phyloP scores from a whole-genome alignment of 805 yeast genomes.

The Lipomyces sp. region DNA sequence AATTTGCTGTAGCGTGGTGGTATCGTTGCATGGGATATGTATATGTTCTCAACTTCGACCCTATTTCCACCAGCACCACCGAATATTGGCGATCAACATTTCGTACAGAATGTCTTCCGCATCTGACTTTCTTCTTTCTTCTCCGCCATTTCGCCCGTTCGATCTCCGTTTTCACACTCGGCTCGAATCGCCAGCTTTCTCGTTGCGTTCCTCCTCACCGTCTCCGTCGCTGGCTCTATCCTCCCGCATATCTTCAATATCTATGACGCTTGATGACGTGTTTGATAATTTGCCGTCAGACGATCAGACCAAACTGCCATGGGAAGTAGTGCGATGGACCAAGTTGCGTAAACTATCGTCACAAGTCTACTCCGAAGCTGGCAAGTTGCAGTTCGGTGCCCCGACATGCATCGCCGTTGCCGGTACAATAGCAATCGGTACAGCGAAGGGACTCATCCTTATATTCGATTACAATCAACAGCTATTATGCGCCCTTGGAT shows the following conservation, averaged over 20 bases:
- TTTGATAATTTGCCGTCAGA: conserved; percentile 21
- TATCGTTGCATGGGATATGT: too few species aligned
- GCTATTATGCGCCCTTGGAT: conserved; percentile 46
- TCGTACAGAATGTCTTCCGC: conserved; percentile 5
- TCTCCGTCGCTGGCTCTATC: conserved; percentile 23
- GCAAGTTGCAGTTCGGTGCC: conserved; percentile 47
- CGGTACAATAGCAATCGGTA: conserved; percentile 60
- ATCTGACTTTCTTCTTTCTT: conserved; percentile 3
- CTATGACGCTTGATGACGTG: conserved; percentile 22
- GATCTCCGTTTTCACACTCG: conserved; percentile 20
- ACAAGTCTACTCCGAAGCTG: conserved; percentile 38
- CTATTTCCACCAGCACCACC: too few species aligned
- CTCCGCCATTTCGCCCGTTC: conserved; percentile 13
- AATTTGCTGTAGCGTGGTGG: too few species aligned
- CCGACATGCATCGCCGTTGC: conserved; percentile 48
- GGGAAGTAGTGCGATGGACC: conserved; percentile 40
- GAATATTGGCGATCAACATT: too few species aligned
- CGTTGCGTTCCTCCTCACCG: conserved; percentile 17
- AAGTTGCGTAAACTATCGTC: conserved; percentile 44
- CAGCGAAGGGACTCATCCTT: conserved; percentile 60
- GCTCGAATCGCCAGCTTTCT: conserved; percentile 13
- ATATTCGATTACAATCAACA: conserved; percentile 69
- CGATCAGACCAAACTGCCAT: conserved; percentile 21
- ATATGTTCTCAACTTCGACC: too few species aligned
- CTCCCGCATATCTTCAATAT: conserved; percentile 23